Conservation (phyloP, 768 basidiomycete species). For the Suillus weaverae region DNA sequence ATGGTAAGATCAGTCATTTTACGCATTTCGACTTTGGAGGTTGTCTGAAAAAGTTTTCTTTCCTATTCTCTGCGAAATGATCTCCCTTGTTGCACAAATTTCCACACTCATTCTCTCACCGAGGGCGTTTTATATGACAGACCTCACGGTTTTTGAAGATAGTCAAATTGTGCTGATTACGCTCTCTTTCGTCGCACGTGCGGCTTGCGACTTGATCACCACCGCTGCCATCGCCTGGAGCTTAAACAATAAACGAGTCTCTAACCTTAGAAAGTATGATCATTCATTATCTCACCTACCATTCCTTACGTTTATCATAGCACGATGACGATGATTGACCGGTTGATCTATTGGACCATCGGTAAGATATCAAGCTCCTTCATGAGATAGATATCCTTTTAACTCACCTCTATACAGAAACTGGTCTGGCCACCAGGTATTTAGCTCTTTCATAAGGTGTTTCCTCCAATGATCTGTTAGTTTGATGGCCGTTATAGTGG, state of each 20-base stretch:
- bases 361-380: neutral
- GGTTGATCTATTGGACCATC: neutral
- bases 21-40: constrained; percentile 7
- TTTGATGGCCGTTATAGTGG: neutral
- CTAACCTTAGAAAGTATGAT: neutral
- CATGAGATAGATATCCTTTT: neutral
- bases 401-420: neutral
- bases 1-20: constrained; percentile 3
- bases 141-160: neutral
- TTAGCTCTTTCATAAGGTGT: neutral
- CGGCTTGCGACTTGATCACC: neutral
- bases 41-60: neutral
- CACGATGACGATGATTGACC: neutral
- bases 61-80: neutral
- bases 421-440: neutral
- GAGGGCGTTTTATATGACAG: neutral
- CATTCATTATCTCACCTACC: neutral
- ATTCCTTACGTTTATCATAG: neutral
- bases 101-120: neutral
- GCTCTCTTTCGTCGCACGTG: neutral
- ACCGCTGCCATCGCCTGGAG: neutral
- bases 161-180: neutral
- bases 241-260: neutral
- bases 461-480: neutral
- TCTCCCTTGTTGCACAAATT: neutral